Evolutionary conservation across 176 grass and related monocot genomes (phyloP), one percentile per base, ranked within the genome.

Genomic region (Tuctoria greenei): DNA sequence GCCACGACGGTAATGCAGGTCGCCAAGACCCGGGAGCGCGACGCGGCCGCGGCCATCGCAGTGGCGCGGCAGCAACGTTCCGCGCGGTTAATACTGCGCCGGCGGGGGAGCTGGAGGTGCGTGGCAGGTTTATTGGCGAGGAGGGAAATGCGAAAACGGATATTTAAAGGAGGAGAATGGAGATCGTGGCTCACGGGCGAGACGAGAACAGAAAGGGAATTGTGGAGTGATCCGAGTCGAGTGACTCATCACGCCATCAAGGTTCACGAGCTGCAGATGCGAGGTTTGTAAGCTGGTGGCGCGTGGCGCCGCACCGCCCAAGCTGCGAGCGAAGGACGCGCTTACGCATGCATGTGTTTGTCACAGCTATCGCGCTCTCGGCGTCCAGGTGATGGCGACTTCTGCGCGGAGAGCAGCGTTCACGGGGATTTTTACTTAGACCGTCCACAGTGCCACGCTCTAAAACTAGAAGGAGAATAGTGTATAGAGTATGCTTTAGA

Each of bases 221-320:
- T 43, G 52, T 52, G 47, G 60, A 82, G 79, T 61, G 44, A 56
- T 72, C 2, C 4, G 4, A 45, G 36, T 15, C 55, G 64, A 54
- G 20, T 8, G 17, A 8, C 38, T 14, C 69, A 72, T 7, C 61
- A 23, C n/a, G 50, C 10, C 69, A 72, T 7, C 61, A 23, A 14
- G 50, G 85, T 36, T 87, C 85, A 82, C 85, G 79, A 82, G 79
- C 85, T 10, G 44, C 40, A 12, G 47, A 10, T 59, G 72, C 72
- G 73, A 51, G 46, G 54, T 73, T 83, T 74, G 67, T 68, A 61
- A 44, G 66, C 31, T 63, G 31, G 25, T 71, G 80, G 51, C 80
- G 61, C 61, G 79, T 73, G 60, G 65, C 35, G 35, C 71, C 43
- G 54, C 73, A 27, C 79, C 85, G 72, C 59, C 73, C 84, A 77